These are phyloP conservation scores for Annulohypoxylon moriforme DNA, from an alignment of 495 filamentous ascomycete species.

Conservation along the genomic window DNA sequence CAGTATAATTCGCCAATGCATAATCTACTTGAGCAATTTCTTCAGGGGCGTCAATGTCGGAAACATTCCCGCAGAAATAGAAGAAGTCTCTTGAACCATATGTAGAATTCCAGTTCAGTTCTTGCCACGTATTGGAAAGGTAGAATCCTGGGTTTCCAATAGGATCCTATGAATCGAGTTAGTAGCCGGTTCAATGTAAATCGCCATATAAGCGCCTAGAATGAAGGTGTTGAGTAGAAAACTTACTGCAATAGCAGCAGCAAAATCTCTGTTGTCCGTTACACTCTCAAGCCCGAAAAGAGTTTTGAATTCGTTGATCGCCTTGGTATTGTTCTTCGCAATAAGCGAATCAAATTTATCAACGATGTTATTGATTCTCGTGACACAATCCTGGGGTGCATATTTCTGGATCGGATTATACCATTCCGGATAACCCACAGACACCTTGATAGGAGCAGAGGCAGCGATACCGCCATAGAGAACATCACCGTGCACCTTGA, in stretches of 20 bases:
- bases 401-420: slow-evolving; percentile 45
- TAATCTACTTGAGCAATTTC: slow-evolving; percentile 56
- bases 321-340: slow-evolving; percentile 46
- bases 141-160: slow-evolving; percentile 62
- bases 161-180: slow-evolving; percentile 42
- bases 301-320: slow-evolving; percentile 55
- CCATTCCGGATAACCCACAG: slow-evolving; percentile 56
- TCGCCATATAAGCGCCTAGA: neutral
- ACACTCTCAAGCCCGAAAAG: slow-evolving; percentile 57
- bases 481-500: slow-evolving; percentile 55
- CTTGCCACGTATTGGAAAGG: slow-evolving; percentile 62
- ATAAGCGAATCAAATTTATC: slow-evolving; percentile 57
- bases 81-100: slow-evolving; percentile 58
- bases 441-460: slow-evolving; percentile 52
- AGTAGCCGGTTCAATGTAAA: neutral
- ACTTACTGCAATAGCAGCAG: slow-evolving; percentile 54
- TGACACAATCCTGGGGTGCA: slow-evolving; percentile 53
- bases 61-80: slow-evolving; percentile 62
- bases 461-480: slow-evolving; percentile 59
- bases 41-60: slow-evolving; percentile 56
- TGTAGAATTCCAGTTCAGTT: slow-evolving; percentile 57
- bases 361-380: slow-evolving; percentile 59
- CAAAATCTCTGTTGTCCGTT: slow-evolving; percentile 57
- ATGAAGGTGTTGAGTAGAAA: neutral
- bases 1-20: slow-evolving; percentile 56